phyloP scores from a whole-genome alignment of 345 rosid genomes.

The Sisymbrium irio region DNA sequence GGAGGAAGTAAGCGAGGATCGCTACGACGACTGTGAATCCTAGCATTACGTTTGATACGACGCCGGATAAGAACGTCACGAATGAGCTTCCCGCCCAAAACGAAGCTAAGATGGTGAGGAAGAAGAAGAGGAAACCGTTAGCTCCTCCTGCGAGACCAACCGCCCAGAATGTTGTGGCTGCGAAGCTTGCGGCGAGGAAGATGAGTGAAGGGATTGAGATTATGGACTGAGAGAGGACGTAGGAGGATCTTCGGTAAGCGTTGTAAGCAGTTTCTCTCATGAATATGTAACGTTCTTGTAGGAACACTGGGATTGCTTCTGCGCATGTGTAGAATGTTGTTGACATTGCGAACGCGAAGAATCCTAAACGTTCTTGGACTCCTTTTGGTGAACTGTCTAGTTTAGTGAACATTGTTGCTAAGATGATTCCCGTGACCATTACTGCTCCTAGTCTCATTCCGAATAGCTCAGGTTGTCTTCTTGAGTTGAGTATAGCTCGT shows the following conservation, averaged over 20 bases:
- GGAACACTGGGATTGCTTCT: conserved; percentile 86
- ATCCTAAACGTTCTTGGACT: conserved; percentile 77
- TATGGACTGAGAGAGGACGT: conserved; percentile 78
- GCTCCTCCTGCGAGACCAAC: conserved; percentile 77
- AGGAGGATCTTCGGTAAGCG: conserved; percentile 86
- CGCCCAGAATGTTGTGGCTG: conserved; percentile 68
- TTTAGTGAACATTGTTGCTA: conserved; percentile 78
- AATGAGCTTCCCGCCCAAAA: conserved; percentile 97
- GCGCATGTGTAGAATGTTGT: conserved; percentile 95
- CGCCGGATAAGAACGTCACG: conserved; percentile 82
- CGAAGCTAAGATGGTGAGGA: conserved; percentile 59
- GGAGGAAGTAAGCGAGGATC: conserved; percentile 75
- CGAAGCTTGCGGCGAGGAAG: conserved; percentile 64
- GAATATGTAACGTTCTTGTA: conserved; percentile 91
- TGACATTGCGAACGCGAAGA: conserved; percentile 94
- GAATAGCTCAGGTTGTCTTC: conserved; percentile 77
- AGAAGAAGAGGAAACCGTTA: conserved; percentile 71
- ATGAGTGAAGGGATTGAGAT: conserved; percentile 68
- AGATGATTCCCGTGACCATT: conserved; percentile 72
- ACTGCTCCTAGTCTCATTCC: conserved; percentile 80
- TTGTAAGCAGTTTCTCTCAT: conserved; percentile 96
- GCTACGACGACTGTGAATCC: conserved; percentile 88
- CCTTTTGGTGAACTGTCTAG: conserved; percentile 87
- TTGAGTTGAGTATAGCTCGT: conserved; percentile 64
- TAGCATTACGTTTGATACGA: conserved; percentile 81